Conservation (phyloP, 495 filamentous ascomycete genomes). For the Aspergillus cristatus region DNA sequence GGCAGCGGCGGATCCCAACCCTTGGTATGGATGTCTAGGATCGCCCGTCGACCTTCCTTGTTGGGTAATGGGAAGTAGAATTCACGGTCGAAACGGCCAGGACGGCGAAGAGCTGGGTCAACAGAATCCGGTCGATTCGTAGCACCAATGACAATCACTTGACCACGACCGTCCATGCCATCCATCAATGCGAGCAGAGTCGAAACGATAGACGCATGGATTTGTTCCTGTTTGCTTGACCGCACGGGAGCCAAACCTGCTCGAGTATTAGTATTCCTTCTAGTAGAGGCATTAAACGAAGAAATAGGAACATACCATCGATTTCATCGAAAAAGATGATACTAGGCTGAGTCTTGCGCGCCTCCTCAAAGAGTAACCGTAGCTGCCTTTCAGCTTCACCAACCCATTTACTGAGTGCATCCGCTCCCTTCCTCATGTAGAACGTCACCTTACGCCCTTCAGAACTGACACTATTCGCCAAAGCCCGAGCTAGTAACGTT, state of each 20-base stretch:
- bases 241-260: constrained; percentile 80
- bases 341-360: constrained; percentile 86
- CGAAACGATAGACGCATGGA: constrained; percentile 95
- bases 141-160: constrained; percentile 96
- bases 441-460: constrained; percentile 92
- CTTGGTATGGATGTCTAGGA: constrained; percentile 92
- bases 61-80: constrained; percentile 95
- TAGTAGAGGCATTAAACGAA: too few species aligned
- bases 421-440: constrained; percentile 97
- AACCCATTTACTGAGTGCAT: constrained; percentile 97
- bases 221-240: constrained; percentile 96
- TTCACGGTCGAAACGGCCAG: constrained; percentile 92
- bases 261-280: constrained; percentile 15
- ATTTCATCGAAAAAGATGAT: constrained; percentile 99
- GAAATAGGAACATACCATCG: constrained; percentile 53
- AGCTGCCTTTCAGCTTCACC: constrained; percentile 95
- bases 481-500: constrained; percentile 82
- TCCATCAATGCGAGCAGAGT: constrained; percentile 95
- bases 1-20: constrained; percentile 79
- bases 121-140: constrained; percentile 98
- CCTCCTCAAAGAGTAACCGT: constrained; percentile 89
- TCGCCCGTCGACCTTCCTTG: constrained; percentile 63
- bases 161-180: constrained; percentile 96
- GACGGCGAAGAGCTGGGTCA: constrained; percentile 92
- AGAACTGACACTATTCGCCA: constrained; percentile 71